These are phyloP conservation scores for Cymodocea nodosa DNA, from an alignment of 116 monocot species.

Conservation along the genomic window DNA sequence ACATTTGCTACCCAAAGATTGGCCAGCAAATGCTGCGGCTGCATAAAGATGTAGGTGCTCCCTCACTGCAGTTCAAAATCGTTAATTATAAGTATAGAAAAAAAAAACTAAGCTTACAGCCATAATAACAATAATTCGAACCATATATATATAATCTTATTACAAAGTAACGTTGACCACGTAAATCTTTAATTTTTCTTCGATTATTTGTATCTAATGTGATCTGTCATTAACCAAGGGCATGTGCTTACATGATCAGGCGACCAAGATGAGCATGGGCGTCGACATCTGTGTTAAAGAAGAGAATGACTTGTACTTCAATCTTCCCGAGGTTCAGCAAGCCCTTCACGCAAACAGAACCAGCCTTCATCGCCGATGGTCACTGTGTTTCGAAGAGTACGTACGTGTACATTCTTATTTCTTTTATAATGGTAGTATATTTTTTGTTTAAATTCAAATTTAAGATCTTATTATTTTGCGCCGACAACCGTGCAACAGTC, in stretches of 20 bases:
- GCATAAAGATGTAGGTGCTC: conserved; percentile 7
- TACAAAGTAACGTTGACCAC: no score
- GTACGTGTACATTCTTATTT: no score
- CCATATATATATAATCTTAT: no score
- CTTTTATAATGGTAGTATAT: no score
- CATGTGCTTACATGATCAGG: conserved; percentile 20
- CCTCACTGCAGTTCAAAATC: not conserved
- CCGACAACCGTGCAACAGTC: conserved; percentile 1
- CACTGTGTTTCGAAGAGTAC: conserved; percentile 36
- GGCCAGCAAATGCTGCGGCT: conserved; percentile 11
- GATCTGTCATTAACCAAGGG: no score
- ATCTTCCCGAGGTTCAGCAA: conserved; percentile 62
- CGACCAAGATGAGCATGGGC: conserved; percentile 48
- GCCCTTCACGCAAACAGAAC: conserved; percentile 89
- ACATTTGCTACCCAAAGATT: conserved; percentile 17
- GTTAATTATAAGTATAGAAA: no score
- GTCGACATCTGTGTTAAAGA: conserved; percentile 73
- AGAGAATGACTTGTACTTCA: conserved; percentile 66
- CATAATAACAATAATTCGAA: no score
- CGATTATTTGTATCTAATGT: no score
- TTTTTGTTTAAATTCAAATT: no score
- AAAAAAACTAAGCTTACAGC: no score
- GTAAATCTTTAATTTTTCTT: no score
- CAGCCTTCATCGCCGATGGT: conserved; percentile 48
- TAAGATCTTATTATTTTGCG: no score